phyloP scores from a whole-genome alignment of 257 asterid genomes.

The Jasminum sambac region DNA sequence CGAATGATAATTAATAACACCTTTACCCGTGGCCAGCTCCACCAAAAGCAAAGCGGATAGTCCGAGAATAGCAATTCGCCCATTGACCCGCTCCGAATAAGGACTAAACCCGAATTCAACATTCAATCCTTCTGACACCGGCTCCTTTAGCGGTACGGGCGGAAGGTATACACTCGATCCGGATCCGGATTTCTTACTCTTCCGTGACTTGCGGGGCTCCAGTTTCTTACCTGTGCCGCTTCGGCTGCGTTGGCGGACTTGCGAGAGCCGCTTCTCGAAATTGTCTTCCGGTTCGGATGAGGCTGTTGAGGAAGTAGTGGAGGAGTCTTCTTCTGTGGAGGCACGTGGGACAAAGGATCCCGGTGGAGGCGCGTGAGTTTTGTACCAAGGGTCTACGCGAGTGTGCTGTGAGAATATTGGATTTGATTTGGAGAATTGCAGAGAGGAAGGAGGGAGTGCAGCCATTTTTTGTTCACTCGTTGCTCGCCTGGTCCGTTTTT shows the following conservation, averaged over 20 bases:
- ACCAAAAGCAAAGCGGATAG: slow-evolving; percentile 73
- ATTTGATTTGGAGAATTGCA: slow-evolving; percentile 54
- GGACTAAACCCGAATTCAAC: slow-evolving; percentile 96
- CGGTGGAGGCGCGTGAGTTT: slow-evolving; percentile 30
- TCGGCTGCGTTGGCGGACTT: slow-evolving; percentile 68
- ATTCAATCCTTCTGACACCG: slow-evolving; percentile 66
- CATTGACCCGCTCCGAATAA: slow-evolving; percentile 77
- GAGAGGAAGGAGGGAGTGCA: slow-evolving; percentile 59
- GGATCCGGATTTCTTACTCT: slow-evolving; percentile 68
- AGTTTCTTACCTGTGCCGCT: slow-evolving; percentile 87
- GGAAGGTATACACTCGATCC: slow-evolving; percentile 74
- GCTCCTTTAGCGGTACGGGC: slow-evolving; percentile 70
- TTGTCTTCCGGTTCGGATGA: slow-evolving; percentile 40
- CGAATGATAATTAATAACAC: slow-evolving; percentile 81
- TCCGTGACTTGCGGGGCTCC: slow-evolving; percentile 58
- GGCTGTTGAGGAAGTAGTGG: slow-evolving; percentile 43
- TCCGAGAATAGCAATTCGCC: slow-evolving; percentile 79
- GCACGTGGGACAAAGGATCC: slow-evolving; percentile 42
- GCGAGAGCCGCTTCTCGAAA: slow-evolving; percentile 75
- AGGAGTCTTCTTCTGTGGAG: slow-evolving; percentile 45
- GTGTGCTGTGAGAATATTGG: slow-evolving; percentile 43
- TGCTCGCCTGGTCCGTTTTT: background rate
- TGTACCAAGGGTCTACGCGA: slow-evolving; percentile 22
- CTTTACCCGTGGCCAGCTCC: slow-evolving; percentile 88
- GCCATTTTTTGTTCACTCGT: slow-evolving; percentile 54